Evolutionary conservation across 768 basidiomycete genomes (phyloP), one percentile per base, ranked within the genome.

Genomic region (Macrolepiota fuliginosa): DNA sequence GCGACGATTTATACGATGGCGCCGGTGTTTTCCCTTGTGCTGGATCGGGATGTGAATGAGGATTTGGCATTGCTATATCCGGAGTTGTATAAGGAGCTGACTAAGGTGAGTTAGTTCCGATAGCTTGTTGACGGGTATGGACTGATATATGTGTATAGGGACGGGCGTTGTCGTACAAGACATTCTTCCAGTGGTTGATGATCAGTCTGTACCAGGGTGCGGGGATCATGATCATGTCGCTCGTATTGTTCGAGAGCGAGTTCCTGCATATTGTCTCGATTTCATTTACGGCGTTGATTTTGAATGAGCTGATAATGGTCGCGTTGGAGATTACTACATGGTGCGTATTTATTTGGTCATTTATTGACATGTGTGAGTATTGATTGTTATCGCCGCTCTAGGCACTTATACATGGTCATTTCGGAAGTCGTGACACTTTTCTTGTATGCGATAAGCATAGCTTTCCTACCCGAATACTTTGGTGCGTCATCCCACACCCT

Each of bases 271-370:
- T 99, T 63, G 97, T 99, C 32, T 90, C 96, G 19, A 99, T 98
- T 66, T 98, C 97, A 0, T 99, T 97, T 72, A 97, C 96, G 1
- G 93, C 97, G 0, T 80, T 98, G 60, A 86, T 99, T 65, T 79
- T 98, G 29, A 99, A 99, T 71, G 97, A 98, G 71, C 85, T 99
- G 54, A 94, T 98, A 75, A 99, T 98, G 97, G 97, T 98, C 50
- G 95, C 96, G 1, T 74, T 98, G 66, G 96, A 98, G 75, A 95
- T 98, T 62, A 98, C 96, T 2, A 98, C 93, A 64, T 99, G 96
- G 96, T 93, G 67, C 58, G 78, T 67, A 27, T 49, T 50, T 9
- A 39, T 27, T 9, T 17, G n/a, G 40, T 42, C 29, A 32, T 65
- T 52, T 12, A 19, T 29, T 12, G 36, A 40, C 17, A 36, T 2